These are phyloP conservation scores for Mucor velutinosus DNA, from an alignment of 371 early-diverging fungal genomes.

Conservation along the genomic window DNA sequence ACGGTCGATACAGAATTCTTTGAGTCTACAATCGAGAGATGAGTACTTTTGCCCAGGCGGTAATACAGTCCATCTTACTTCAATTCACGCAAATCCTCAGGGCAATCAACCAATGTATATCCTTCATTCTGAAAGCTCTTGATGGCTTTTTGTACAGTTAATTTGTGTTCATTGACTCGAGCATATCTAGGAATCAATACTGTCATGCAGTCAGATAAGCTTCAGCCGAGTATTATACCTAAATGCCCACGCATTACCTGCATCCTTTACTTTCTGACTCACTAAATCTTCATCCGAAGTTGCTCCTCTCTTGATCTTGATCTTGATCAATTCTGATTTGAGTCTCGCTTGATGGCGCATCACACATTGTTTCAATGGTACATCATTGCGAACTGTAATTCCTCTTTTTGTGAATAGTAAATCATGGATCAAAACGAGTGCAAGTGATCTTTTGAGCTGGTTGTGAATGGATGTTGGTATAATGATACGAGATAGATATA, in stretches of 20 bases:
- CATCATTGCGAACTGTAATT: slow-evolving; percentile 61
- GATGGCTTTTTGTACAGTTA: slow-evolving; percentile 70
- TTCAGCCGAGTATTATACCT: neutral
- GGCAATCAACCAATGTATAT: slow-evolving; percentile 52
- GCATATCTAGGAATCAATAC: slow-evolving; percentile 74
- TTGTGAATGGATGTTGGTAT: neutral
- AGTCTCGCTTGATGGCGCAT: slow-evolving; percentile 70
- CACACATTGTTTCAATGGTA: slow-evolving; percentile 67
- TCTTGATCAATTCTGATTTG: slow-evolving; percentile 72
- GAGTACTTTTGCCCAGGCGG: neutral
- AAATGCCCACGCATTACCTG: slow-evolving; percentile 31
- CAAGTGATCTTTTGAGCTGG: slow-evolving; percentile 49
- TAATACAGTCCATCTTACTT: slow-evolving; percentile 24
- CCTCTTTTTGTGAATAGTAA: slow-evolving; percentile 79
- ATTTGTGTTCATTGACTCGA: slow-evolving; percentile 73
- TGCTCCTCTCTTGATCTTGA: slow-evolving; percentile 69
- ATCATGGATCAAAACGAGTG: slow-evolving; percentile 80
- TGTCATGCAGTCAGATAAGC: slow-evolving; percentile 3
- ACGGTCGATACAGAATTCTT: slow-evolving; percentile 63
- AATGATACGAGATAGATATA: neutral
- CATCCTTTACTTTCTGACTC: slow-evolving; percentile 55
- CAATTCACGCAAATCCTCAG: slow-evolving; percentile 34
- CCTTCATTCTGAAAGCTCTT: slow-evolving; percentile 63
- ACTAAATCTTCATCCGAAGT: slow-evolving; percentile 73
- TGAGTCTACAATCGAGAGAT: slow-evolving; percentile 12